These are phyloP conservation scores for Boletus rubroflammeus DNA, from an alignment of 768 basidiomycete genomes.

Conservation along the genomic window DNA sequence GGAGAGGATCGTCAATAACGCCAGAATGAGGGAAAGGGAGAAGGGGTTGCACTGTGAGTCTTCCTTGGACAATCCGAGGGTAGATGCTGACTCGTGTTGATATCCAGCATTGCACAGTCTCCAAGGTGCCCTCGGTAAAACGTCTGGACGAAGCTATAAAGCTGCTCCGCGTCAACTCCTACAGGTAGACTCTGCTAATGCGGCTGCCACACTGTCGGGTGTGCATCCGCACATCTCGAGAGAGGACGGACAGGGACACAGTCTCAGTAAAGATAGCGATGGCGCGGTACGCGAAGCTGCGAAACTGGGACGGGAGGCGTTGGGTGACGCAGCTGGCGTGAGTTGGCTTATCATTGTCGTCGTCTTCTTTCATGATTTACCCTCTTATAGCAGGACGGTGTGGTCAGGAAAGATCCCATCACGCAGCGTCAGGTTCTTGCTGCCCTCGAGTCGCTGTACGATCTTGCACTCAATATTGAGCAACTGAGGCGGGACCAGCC, in stretches of 20 bases:
- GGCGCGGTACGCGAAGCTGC: constrained; percentile 72
- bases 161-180: constrained; percentile 95
- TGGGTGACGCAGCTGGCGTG: constrained; percentile 59
- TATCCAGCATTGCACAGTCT: constrained; percentile 64
- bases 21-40: constrained; percentile 81
- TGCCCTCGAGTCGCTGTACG: constrained; percentile 82
- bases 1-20: constrained; percentile 91
- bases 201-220: constrained; percentile 36
- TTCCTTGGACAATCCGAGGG: background rate
- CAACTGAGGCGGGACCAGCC: constrained; percentile 81
- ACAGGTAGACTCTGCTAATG: constrained; percentile 67
- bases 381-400: constrained; percentile 49
- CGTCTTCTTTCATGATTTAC: background rate
- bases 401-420: constrained; percentile 69
- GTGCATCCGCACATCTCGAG: constrained; percentile 51
- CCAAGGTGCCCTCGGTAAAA: constrained; percentile 92
- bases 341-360: constrained; percentile 5
- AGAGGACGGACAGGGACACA: constrained; percentile 37
- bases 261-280: constrained; percentile 36
- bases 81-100: constrained; percentile 3
- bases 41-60: constrained; percentile 60
- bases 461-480: constrained; percentile 78
- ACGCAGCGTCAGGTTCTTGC: constrained; percentile 73
- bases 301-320: constrained; percentile 68
- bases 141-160: constrained; percentile 89